A percentile compares a stretch with the other conserved stretches of the same genome.
phyloP scores from a whole-genome alignment of 2,329 filamentous ascomycete species.

The Cladosporium austrohemisphaericum region DNA sequence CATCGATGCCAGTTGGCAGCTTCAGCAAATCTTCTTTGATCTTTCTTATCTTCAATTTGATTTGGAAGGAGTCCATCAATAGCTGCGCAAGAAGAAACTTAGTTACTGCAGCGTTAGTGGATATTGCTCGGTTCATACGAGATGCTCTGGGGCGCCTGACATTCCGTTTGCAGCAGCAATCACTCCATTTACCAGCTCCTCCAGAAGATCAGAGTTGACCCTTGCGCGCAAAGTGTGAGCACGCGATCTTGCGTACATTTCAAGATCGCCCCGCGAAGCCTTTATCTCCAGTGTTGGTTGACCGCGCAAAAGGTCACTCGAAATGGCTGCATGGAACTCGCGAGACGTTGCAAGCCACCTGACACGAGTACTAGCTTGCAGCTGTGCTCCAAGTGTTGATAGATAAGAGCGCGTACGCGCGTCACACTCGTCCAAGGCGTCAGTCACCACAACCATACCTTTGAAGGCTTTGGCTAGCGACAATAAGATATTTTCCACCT shows the following conservation, averaged over 20 bases:
- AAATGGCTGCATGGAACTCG: background rate
- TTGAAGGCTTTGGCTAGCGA: background rate
- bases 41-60: background rate
- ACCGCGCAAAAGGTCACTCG: background rate
- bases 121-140: too few species aligned
- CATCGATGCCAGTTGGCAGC: background rate
- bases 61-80: slow-evolving; percentile 4
- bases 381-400: background rate
- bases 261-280: background rate
- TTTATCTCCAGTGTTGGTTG: background rate
- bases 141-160: too few species aligned
- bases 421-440: slow-evolving; percentile 1
- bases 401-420: background rate
- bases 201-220: background rate
- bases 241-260: background rate
- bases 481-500: background rate
- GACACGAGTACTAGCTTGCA: background rate
- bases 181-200: background rate
- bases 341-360: background rate
- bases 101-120: background rate
- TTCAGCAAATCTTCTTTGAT: background rate
- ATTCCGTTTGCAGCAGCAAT: background rate
- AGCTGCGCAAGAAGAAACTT: slow-evolving; percentile 1
- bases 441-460: background rate
- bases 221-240: background rate